Conservation (phyloP, 2,329 filamentous ascomycete species). For the Emmonsia crescens region DNA sequence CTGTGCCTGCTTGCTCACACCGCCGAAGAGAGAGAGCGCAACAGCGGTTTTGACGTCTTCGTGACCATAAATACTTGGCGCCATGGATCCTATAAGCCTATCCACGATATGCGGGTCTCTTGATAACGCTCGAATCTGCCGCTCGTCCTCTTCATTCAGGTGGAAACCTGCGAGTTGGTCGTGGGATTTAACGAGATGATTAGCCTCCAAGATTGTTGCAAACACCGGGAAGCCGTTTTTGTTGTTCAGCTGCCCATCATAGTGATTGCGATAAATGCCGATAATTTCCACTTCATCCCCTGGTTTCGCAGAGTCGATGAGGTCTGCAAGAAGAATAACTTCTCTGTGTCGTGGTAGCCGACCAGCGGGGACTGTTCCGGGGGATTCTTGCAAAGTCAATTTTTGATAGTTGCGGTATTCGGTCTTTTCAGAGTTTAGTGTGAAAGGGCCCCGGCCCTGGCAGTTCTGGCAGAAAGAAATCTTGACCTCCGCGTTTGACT, state of each 20-base stretch:
- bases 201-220: constrained; percentile 92
- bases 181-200: constrained; percentile 92
- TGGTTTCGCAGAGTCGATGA: constrained; percentile 93
- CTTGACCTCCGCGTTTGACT: constrained; percentile 92
- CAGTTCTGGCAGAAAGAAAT: constrained; percentile 95
- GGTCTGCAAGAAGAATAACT: constrained; percentile 89
- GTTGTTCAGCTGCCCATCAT: constrained; percentile 94
- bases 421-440: constrained; percentile 91
- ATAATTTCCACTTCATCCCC: constrained; percentile 97
- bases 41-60: constrained; percentile 95
- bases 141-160: constrained; percentile 89
- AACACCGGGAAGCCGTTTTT: constrained; percentile 98
- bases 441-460: constrained; percentile 90
- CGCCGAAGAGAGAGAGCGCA: constrained; percentile 86
- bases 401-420: constrained; percentile 99
- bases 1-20: constrained; percentile 81
- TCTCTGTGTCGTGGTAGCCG: constrained; percentile 87
- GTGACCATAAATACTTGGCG: constrained; percentile 95
- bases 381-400: constrained; percentile 90
- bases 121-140: constrained; percentile 74
- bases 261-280: constrained; percentile 95
- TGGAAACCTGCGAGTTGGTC: constrained; percentile 96
- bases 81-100: constrained; percentile 84
- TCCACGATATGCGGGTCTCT: constrained; percentile 86
- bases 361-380: constrained; percentile 90